Base-by-base conservation (phyloP, 202 grass and related monocot genomes). In the Musa balbisiana region DNA sequence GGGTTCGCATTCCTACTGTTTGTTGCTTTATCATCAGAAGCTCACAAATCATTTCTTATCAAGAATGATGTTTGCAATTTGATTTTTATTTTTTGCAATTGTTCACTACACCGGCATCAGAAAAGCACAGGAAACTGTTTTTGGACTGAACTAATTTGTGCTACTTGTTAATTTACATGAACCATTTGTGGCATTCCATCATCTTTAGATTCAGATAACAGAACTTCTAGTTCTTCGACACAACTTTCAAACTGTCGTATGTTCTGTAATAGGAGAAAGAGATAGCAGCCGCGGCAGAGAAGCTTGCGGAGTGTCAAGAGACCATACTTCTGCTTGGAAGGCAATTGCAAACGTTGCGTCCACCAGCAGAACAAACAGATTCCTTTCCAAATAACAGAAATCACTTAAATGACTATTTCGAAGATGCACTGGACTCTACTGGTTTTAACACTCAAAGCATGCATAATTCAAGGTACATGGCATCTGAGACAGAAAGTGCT, bases 251-350 rank as follows among this genome's bases (percentile, higher is more conserved):
- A 43, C 5, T 43, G 33, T 0, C 5, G 9, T 79, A 64, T 9
- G 17, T 51, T 77, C 11, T 50, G 66, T 10, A 53, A 60, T 76
- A 99, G 95, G 91, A 88, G 83, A 89, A 82, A 73, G 95, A 88
- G 74, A 95, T 99, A 82, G 72, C 82, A 11, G 83, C 91, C 24
- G 95, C 95, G 73, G 89, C 95, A 60, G 95, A 99, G 73, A 99
- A 95, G 82, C 87, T 99, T 60, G 87, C 82, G 9, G 91, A 99
- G 69, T 99, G 95, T 83, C 95, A 99, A 79, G 95, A 99, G 75
- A 95, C 89, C 2, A 99, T 99, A 22, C 54, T 99, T 70, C 79
- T 99, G 77, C 87, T 99, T 66, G 91, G 95, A 51, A 83, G 87
- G 24, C 95, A 99, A 75, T 82, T 99, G 55, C 95, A 99, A 88